Conservation (phyloP, 2,329 filamentous ascomycete species). For the Sporothrix phasma region DNA sequence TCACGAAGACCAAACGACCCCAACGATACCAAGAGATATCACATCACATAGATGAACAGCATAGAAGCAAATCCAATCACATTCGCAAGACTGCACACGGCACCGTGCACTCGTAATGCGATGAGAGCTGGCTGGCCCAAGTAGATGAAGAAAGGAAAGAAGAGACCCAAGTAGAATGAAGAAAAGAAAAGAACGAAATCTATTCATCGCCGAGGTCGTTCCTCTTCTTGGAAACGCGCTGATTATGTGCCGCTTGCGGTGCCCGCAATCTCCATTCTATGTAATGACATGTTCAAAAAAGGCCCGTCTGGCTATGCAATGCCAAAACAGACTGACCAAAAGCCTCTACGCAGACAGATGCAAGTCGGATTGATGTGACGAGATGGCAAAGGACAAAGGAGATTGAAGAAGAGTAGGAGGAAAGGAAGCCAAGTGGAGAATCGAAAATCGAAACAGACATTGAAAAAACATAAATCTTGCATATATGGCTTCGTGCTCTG, state of each 20-base stretch:
- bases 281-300: conserved; percentile 1
- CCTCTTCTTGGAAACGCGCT: not conserved
- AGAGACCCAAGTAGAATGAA: no score
- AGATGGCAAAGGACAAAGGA: not conserved
- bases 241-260: conserved; percentile 1
- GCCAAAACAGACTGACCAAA: not conserved
- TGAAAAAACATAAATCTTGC: conserved; percentile 4
- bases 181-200: not conserved
- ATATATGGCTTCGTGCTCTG: conserved; percentile 8
- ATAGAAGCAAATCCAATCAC: not conserved
- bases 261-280: conserved; percentile 1
- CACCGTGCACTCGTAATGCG: no score
- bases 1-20: conserved; percentile 1
- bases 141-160: no score
- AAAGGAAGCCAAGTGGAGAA: not conserved
- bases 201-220: conserved; percentile 6
- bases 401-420: not conserved
- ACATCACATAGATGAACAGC: not conserved
- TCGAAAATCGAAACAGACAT: not conserved
- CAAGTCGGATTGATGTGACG: not conserved
- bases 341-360: not conserved
- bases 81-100: no score
- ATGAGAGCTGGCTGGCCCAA: no score
- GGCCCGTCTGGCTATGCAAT: not conserved
- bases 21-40: not conserved